Conservation (phyloP, 2,329 filamentous ascomycete genomes). For the Penicillium sp. region DNA sequence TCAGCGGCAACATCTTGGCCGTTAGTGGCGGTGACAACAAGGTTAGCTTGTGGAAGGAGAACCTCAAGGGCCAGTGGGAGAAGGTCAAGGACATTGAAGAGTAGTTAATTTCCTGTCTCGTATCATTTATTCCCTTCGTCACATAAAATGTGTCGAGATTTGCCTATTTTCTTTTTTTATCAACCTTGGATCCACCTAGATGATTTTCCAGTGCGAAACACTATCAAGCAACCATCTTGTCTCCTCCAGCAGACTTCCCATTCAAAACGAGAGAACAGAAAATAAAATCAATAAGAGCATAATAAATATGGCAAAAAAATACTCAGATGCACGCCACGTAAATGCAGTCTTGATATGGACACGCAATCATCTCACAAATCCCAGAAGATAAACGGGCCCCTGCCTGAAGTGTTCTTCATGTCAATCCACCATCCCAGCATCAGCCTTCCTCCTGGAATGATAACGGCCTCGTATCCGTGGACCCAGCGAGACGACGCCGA, state of each 20-base stretch:
- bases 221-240: neutral
- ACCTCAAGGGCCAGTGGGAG: slow-evolving; percentile 94
- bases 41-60: slow-evolving; percentile 98
- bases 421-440: slow-evolving; percentile 52
- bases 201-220: neutral
- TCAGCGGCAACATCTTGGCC: slow-evolving; percentile 94
- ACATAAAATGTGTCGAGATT: slow-evolving; percentile 12
- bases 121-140: slow-evolving; percentile 19
- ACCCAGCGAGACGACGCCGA: slow-evolving; percentile 31
- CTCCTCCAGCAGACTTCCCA: too few relatives aligned
- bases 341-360: neutral
- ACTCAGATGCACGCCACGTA: neutral
- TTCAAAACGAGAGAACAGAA: too few relatives aligned
- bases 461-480: slow-evolving; percentile 50
- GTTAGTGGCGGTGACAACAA: slow-evolving; percentile 95
- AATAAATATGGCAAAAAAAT: too few relatives aligned
- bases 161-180: slow-evolving; percentile 2
- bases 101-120: slow-evolving; percentile 41
- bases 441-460: slow-evolving; percentile 49
- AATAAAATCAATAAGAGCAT: neutral
- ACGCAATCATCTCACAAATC: slow-evolving; percentile 12
- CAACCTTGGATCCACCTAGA: neutral
- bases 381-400: slow-evolving; percentile 38
- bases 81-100: slow-evolving; percentile 96
- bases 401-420: slow-evolving; percentile 19